phyloP scores from a whole-genome alignment of 2,329 filamentous ascomycete species.

The Apiospora arundinis region DNA sequence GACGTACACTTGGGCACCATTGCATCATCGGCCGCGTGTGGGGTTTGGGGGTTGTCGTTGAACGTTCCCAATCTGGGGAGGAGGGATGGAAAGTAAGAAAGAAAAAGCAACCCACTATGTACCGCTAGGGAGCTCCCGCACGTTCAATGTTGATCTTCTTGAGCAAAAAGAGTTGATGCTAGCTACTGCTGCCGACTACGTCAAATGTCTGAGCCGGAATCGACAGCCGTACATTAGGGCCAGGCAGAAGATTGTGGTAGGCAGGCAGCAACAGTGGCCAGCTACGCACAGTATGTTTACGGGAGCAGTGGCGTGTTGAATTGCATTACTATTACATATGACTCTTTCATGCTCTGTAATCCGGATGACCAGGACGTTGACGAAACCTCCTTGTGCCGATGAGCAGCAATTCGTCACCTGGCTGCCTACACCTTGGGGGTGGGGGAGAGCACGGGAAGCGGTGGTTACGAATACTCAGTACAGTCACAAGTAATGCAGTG shows the following conservation, averaged over 20 bases:
- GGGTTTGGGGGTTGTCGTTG: neutral
- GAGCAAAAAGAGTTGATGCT: neutral
- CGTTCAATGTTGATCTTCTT: neutral
- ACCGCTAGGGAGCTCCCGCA: conserved; percentile 1
- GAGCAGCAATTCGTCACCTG: neutral
- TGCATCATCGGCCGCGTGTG: conserved; percentile 12
- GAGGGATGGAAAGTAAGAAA: neutral
- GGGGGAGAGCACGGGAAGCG: too few species aligned
- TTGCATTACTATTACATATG: neutral
- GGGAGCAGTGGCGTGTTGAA: neutral
- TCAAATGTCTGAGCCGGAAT: neutral
- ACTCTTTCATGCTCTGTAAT: neutral
- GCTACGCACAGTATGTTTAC: neutral
- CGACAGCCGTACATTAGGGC: neutral
- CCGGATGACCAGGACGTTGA: neutral
- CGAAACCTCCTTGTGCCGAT: neutral
- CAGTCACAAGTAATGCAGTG: too few species aligned
- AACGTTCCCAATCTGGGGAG: neutral
- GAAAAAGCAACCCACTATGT: neutral
- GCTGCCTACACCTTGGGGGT: too few species aligned
- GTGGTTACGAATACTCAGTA: too few species aligned
- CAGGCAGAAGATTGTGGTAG: neutral
- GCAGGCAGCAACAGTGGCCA: neutral
- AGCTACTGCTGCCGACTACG: too few species aligned
- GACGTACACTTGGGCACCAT: conserved; percentile 4